Base-by-base conservation (phyloP, 805 yeast species). In the Komagataella populi region DNA sequence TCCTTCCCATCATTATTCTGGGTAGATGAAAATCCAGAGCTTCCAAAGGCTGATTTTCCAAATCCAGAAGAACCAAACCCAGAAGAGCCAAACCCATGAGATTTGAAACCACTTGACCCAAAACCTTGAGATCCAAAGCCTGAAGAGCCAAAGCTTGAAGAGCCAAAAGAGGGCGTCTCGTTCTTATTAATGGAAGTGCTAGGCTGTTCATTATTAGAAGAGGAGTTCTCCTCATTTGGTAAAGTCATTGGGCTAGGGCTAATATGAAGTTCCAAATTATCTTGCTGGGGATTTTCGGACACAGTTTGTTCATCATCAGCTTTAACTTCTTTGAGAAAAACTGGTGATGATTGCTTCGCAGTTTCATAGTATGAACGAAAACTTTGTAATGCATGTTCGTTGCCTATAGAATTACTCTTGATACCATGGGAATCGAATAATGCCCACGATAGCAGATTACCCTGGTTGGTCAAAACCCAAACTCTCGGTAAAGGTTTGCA, bases 401-500 rank as follows among this genome's bases (percentile, higher is more conserved):
- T 47, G 30, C 53, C 61, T 56, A 56, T 64, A 60, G 24, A 62
- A 22, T 36, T 65, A 53, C 65, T 55, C 44, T 73, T 72, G 16
- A 84, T 68, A 1, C 78, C 84, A 1, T 67, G 63, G 18, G 74
- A 66, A 57, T 82, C 79, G 62, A 80, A 81, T 1, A 87, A 58
- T 64, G 84, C 75, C 84, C 91, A 85, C 3, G 76, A 71, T 46
- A 78, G 64, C 22, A 87, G 60, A 39, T 65, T 70, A 44, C 95
- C 95, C 52, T 76, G 75, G 56, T 82, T 76, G 48, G 82, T 81
- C 53, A 87, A 63, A 6, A 77, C 67, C 69, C 83, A 77, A 14
- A 86, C 53, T 24, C 84, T 69, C 0, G 96, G 96, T 52, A 86
- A 68, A 45, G 87, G 80, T 0, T 61, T 70, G 7, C 78, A 77